These are phyloP conservation scores for Globisporangium ultimum DNA, from an alignment of 352 stramenopile species.

Conservation along the genomic window DNA sequence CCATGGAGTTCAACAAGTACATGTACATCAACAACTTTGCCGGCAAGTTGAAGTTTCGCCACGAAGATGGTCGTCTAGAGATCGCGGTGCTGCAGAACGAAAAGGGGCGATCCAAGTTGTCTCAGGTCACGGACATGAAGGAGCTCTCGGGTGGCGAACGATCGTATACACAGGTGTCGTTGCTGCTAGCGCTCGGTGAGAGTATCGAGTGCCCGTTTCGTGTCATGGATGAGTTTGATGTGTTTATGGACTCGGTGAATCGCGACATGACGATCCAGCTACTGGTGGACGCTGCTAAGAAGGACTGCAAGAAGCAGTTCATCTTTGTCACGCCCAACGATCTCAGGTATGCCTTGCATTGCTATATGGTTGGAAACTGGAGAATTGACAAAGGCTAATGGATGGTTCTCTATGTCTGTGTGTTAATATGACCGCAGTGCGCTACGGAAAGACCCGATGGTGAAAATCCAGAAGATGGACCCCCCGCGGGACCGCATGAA, in stretches of 20 bases:
- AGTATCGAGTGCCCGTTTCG: slow-evolving; percentile 93
- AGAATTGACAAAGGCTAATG: no score
- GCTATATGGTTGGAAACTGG: background rate
- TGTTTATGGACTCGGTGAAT: slow-evolving; percentile 98
- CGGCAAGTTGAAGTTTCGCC: slow-evolving; percentile 77
- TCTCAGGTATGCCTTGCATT: slow-evolving; percentile 50
- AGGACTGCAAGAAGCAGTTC: slow-evolving; percentile 77
- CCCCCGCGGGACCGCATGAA: slow-evolving; percentile 79
- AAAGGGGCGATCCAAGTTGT: slow-evolving; percentile 53
- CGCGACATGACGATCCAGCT: slow-evolving; percentile 94
- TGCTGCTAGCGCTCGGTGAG: slow-evolving; percentile 93
- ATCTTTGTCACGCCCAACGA: slow-evolving; percentile 89
- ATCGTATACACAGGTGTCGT: slow-evolving; percentile 94
- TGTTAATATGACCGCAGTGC: slow-evolving; percentile 33
- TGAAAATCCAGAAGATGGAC: slow-evolving; percentile 89
- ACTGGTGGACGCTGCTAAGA: slow-evolving; percentile 88
- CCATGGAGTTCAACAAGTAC: slow-evolving; percentile 81
- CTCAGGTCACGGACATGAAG: slow-evolving; percentile 95
- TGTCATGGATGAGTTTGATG: slow-evolving; percentile 99
- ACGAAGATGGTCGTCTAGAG: slow-evolving; percentile 71
- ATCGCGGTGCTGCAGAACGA: slow-evolving; percentile 84
- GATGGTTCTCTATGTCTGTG: slow-evolving; percentile 1
- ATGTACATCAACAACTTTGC: slow-evolving; percentile 86
- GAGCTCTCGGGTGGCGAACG: slow-evolving; percentile 96
- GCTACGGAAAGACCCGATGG: slow-evolving; percentile 63